phyloP scores from a whole-genome alignment of 306 rosid genomes.

The Rosa rugosa region DNA sequence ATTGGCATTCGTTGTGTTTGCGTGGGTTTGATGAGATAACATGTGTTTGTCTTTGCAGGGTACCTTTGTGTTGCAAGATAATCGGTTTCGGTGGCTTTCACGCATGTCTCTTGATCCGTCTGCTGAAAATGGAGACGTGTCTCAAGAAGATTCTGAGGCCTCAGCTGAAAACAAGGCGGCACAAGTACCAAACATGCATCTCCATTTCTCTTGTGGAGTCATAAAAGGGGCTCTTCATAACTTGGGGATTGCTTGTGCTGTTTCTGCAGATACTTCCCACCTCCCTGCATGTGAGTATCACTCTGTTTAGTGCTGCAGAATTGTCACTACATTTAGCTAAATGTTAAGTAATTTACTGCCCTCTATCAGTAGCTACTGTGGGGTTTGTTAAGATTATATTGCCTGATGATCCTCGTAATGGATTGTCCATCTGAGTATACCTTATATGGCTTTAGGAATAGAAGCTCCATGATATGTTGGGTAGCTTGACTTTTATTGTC shows the following conservation, averaged over 20 bases:
- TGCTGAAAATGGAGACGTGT: slow-evolving; percentile 45
- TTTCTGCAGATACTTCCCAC: slow-evolving; percentile 83
- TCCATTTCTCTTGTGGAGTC: slow-evolving; percentile 93
- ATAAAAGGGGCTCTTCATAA: slow-evolving; percentile 96
- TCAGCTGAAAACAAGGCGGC: slow-evolving; percentile 60
- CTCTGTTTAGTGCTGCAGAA: slow-evolving; percentile 10
- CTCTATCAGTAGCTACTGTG: not conserved
- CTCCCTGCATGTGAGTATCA: slow-evolving; percentile 89
- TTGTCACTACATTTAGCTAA: not conserved
- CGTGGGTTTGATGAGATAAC: slow-evolving; percentile 5
- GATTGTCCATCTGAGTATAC: not conserved
- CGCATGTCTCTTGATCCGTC: slow-evolving; percentile 75
- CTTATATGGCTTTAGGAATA: not conserved
- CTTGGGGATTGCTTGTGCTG: slow-evolving; percentile 96
- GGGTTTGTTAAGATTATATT: not conserved
- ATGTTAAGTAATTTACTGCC: not conserved
- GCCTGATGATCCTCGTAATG: not conserved
- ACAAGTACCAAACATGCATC: slow-evolving; percentile 84
- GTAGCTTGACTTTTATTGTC: not conserved
- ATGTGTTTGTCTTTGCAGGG: slow-evolving; percentile 54
- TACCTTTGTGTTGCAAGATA: slow-evolving; percentile 95
- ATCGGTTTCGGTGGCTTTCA: slow-evolving; percentile 79
- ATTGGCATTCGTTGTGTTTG: not conserved
- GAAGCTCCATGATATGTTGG: not conserved
- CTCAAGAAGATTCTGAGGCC: slow-evolving; percentile 52